Conservation (phyloP, 441 rosid genomes). For the Erysimum pusillum region DNA sequence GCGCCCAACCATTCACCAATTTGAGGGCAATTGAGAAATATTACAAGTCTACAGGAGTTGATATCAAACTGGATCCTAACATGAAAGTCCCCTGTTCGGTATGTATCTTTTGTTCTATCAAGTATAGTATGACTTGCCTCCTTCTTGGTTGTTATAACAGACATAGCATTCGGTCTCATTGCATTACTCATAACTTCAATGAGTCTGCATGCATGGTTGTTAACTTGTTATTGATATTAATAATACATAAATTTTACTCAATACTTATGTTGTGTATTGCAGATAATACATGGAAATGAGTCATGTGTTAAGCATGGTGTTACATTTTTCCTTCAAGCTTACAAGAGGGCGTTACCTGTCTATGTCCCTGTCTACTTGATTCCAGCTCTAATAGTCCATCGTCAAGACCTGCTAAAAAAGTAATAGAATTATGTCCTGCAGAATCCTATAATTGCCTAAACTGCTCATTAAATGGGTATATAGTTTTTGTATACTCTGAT, state of each 20-base stretch:
- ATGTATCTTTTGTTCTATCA: conserved; percentile 27
- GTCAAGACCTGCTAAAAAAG: conserved; percentile 83
- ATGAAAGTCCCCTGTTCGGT: conserved; percentile 91
- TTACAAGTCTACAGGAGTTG: conserved; percentile 76
- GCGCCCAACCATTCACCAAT: conserved; percentile 69
- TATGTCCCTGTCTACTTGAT: conserved; percentile 90
- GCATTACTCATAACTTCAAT: neutral
- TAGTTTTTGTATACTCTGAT: no score
- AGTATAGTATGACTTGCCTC: neutral
- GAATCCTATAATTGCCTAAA: neutral
- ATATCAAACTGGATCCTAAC: conserved; percentile 76
- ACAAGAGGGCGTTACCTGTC: conserved; percentile 87
- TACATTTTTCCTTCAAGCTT: conserved; percentile 80
- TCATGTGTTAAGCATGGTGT: conserved; percentile 69
- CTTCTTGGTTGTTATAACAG: neutral
- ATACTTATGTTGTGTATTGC: conserved; percentile 46
- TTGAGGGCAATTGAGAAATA: conserved; percentile 70
- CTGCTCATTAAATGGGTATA: neutral
- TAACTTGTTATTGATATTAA: neutral
- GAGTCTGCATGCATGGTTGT: neutral
- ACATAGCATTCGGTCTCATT: neutral
- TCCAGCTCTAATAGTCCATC: conserved; percentile 95
- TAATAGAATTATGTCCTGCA: conserved; percentile 29
- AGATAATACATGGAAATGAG: conserved; percentile 90
- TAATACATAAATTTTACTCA: neutral